Conservation (phyloP, 192 early-diverging fungal species). For the Mortierella hygrophila region DNA sequence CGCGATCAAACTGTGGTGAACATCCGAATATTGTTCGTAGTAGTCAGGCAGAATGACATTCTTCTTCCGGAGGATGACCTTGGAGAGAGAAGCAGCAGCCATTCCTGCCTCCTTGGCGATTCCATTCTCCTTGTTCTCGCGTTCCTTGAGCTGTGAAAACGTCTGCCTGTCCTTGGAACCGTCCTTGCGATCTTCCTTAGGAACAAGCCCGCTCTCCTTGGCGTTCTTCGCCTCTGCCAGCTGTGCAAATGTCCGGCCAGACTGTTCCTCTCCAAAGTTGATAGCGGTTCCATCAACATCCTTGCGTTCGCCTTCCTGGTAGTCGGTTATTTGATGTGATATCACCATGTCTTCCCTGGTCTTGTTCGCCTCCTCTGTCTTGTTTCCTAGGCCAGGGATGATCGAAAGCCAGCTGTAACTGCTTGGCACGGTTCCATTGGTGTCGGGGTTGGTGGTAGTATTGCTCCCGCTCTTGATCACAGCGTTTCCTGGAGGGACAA, state of each 20-base stretch:
- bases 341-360: not conserved
- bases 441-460: not conserved
- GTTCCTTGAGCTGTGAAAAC: slow-evolving; percentile 34
- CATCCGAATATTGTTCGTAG: slow-evolving; percentile 45
- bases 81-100: slow-evolving; percentile 35
- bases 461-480: not conserved
- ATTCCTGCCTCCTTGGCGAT: slow-evolving; percentile 33
- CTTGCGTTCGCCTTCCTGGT: slow-evolving; percentile 17
- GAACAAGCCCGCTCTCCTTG: not conserved
- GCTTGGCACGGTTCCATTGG: slow-evolving; percentile 1
- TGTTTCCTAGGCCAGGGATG: slow-evolving; percentile 32
- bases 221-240: slow-evolving; percentile 12
- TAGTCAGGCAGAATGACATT: slow-evolving; percentile 49
- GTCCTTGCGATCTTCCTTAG: not conserved
- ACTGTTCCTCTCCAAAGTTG: slow-evolving; percentile 1
- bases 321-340: slow-evolving; percentile 10
- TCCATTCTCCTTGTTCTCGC: not conserved
- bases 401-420: slow-evolving; percentile 49
- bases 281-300: slow-evolving; percentile 7
- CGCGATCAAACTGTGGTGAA: slow-evolving; percentile 16
- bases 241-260: slow-evolving; percentile 24
- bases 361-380: slow-evolving; percentile 3
- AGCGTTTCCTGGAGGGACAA: slow-evolving; percentile 13
- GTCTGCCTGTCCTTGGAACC: not conserved
- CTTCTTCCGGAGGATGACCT: slow-evolving; percentile 42